Evolutionary conservation across 108 stramenopile genomes (phyloP), one percentile per base, ranked within the genome.

Genomic region (Discostella pseudostelligera): DNA sequence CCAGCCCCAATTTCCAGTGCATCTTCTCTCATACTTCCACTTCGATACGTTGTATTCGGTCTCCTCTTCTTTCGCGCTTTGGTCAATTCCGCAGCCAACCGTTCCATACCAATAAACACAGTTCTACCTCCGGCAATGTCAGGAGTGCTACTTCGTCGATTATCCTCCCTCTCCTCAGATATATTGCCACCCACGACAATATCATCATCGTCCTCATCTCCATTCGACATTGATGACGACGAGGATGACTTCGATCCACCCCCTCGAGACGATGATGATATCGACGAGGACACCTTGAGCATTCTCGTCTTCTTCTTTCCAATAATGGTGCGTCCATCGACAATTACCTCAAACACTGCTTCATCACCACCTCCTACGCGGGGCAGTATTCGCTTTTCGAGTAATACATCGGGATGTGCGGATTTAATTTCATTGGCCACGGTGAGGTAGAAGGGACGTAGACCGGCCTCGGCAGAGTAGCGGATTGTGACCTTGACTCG

Each of bases 31-130:
- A 2, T 46, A 1, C 17, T 47, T 51, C 86, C 85, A 8, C 72
- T 80, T 56, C 79, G 77, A 17, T 87, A 85, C 39, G 66, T 56
- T 2, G 87, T 88, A 17, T 70, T 65, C 8, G 90, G 87, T 28
- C 87, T 78, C 24, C 91, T 79, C 48, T 70, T 80, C 63, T 81
- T 78, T 51, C 91, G 60, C 8, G 91, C 88, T 46, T 87, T 76
- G 42, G 67, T 45, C 69, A 93, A 87, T 42, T 87, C 88, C n/a
- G 72, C 56, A 42, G 88, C 88, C 54, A 93, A 51, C 60, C 88
- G 85, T 67, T 80, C 62, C 91, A 93, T 93, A 56, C 83, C 84
- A 0, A 89, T 84, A 80, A 81, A 93, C 17, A 93, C 75, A 51
- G 70, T 80, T 22, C 57, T 56, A 0, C 67, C 80, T 21, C 63